phyloP scores from a whole-genome alignment of 2,329 filamentous ascomycete genomes.

The Apiospora arundinis region DNA sequence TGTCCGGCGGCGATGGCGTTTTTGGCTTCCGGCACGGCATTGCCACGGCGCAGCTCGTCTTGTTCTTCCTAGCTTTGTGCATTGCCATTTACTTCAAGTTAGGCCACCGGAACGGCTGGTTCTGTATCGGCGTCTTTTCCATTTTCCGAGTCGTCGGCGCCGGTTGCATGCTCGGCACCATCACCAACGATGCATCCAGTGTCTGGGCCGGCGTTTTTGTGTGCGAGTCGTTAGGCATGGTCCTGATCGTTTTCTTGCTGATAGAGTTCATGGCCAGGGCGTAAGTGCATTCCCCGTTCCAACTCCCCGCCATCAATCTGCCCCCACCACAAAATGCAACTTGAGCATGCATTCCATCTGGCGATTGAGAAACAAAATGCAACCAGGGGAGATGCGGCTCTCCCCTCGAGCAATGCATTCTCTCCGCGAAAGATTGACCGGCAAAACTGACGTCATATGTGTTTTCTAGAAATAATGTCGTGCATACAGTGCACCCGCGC shows the following conservation, averaged over 20 bases:
- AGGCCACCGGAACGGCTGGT: slow-evolving; percentile 15
- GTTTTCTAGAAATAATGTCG: slow-evolving; percentile 23
- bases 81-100: not conserved
- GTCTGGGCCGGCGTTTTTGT: slow-evolving; percentile 32
- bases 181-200: slow-evolving; percentile 26
- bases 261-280: slow-evolving; percentile 27
- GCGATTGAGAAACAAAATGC: no score
- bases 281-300: slow-evolving; percentile 20
- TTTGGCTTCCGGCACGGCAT: slow-evolving; percentile 2
- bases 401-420: not conserved
- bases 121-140: slow-evolving; percentile 26
- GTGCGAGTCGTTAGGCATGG: slow-evolving; percentile 31
- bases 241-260: slow-evolving; percentile 24
- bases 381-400: no score
- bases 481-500: slow-evolving; percentile 24
- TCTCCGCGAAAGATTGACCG: not conserved
- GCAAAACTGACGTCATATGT: not conserved
- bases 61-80: slow-evolving; percentile 1
- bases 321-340: no score
- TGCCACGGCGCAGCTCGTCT: not conserved
- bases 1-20: slow-evolving; percentile 4
- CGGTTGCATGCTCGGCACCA: slow-evolving; percentile 30
- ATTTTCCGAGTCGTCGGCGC: slow-evolving; percentile 32
- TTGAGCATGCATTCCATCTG: no score
- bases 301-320: not conserved